Evolutionary conservation across 2,329 filamentous ascomycete genomes (phyloP), one percentile per base, ranked within the genome.

Genomic region (Fusarium sp.): DNA sequence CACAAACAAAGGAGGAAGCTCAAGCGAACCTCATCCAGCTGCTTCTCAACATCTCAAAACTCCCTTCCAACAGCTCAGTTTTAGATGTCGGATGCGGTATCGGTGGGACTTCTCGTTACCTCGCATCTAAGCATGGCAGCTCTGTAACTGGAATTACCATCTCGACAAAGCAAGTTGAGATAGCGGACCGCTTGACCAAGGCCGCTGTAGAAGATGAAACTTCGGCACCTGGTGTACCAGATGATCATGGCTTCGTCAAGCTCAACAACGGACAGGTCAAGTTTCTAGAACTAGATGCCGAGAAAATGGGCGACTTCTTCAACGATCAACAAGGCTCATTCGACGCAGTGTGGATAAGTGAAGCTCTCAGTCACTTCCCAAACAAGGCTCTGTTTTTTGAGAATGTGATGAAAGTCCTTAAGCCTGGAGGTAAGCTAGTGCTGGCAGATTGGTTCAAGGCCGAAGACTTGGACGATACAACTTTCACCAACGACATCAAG

Each of bases 381-480:
- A 82, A 88, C 72, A 89, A 89, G 75, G 77, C 80, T 3, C 76
- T 88, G 3, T 89, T 89, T 77, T 89, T 89, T 72, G 74, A 77
- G 28, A 88, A 88, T 63, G 82, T 83, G 2, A 77, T 78, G 31
- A 77, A 76, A 46, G 77, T 89, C 34, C 77, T 89, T 50, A 83
- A 79, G 37, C 59, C 77, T 0, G 83, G 83, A 1, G 85, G 84
- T 2, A 85, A 83, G 74, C 74, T 89, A 44, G 85, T 87, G 6
- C 77, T 89, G 54, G 86, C 86, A 26, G 87, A 89, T 74, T 89
- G 87, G 87, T 89, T 89, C 79, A 87, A 86, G 78, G 83, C 80
- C 13, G 84, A 84, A 55, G 76, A 73, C 23, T 71, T 88, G 42
- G 79, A 76, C 1, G 77, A 83, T 63, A 75, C 80, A 59, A 77